These are phyloP conservation scores for Trichoderma arundinaceum DNA, from an alignment of 2,329 filamentous ascomycete species.

Conservation along the genomic window DNA sequence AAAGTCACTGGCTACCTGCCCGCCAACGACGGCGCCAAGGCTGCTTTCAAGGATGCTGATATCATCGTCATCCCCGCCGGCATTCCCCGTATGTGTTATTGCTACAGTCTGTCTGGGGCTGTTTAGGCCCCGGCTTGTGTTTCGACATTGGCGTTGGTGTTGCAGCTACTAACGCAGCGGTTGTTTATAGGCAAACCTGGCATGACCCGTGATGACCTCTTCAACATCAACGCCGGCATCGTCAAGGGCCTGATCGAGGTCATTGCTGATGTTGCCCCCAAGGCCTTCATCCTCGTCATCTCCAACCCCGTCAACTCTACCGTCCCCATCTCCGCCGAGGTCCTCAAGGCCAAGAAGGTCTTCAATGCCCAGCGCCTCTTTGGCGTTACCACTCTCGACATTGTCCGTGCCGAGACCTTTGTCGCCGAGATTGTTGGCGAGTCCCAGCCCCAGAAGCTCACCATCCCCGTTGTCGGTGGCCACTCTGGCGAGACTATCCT, in stretches of 20 bases:
- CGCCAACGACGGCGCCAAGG: slow-evolving; percentile 81
- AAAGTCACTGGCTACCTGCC: slow-evolving; percentile 89
- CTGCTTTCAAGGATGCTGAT: slow-evolving; percentile 89
- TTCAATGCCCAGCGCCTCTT: slow-evolving; percentile 97
- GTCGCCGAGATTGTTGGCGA: slow-evolving; percentile 84
- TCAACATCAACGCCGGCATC: slow-evolving; percentile 99
- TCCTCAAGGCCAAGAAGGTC: slow-evolving; percentile 89
- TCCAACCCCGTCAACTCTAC: slow-evolving; percentile 99
- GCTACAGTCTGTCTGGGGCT: not conserved
- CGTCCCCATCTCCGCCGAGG: slow-evolving; percentile 95
- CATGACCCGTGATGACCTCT: slow-evolving; percentile 99
- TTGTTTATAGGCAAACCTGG: slow-evolving; percentile 82
- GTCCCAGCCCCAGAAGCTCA: slow-evolving; percentile 80
- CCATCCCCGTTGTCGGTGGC: slow-evolving; percentile 90
- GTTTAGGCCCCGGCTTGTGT: slow-evolving; percentile 3
- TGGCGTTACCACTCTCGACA: slow-evolving; percentile 97
- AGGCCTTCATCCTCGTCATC: slow-evolving; percentile 95
- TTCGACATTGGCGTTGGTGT: slow-evolving; percentile 1
- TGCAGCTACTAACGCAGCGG: slow-evolving; percentile 34
- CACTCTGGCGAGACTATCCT: slow-evolving; percentile 99
- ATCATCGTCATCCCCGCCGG: slow-evolving; percentile 97
- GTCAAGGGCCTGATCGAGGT: slow-evolving; percentile 92
- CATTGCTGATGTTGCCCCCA: slow-evolving; percentile 84
- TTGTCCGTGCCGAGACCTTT: slow-evolving; percentile 97
- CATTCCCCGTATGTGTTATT: slow-evolving; percentile 78